Conservation (phyloP, 2,329 filamentous ascomycete genomes). For the Dactylellina drechsleri region DNA sequence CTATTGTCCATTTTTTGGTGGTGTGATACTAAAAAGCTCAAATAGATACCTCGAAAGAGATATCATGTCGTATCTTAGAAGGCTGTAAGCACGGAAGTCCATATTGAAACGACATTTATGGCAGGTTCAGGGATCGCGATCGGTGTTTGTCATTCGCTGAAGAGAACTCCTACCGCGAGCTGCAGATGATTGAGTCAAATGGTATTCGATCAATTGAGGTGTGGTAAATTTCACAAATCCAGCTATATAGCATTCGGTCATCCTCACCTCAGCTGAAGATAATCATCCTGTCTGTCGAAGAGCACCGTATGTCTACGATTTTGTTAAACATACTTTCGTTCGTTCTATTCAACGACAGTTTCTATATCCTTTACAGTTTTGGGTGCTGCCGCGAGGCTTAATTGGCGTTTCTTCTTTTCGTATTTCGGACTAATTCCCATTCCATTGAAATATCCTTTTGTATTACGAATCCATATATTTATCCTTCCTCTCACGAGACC, state of each 20-base stretch:
- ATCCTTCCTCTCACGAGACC: conserved; percentile 7
- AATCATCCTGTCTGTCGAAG: conserved; percentile 15
- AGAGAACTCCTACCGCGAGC: conserved; percentile 23
- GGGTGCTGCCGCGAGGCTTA: conserved; percentile 45
- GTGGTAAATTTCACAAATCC: conserved; percentile 1
- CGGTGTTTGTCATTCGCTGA: conserved; percentile 28
- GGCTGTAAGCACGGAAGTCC: conserved; percentile 30
- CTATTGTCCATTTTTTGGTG: conserved; percentile 7
- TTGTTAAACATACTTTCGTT: conserved; percentile 38
- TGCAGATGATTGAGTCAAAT: conserved; percentile 11
- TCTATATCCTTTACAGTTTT: conserved; percentile 25
- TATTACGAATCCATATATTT: conserved; percentile 10
- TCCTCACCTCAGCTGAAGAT: conserved; percentile 18
- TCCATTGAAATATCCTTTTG: too few species aligned
- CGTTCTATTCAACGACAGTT: conserved; percentile 13
- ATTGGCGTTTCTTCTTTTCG: conserved; percentile 41
- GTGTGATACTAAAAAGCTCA: conserved; percentile 34
- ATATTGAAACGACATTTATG: conserved; percentile 36
- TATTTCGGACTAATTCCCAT: conserved; percentile 13
- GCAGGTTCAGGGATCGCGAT: conserved; percentile 51
- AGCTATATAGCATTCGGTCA: conserved; percentile 47
- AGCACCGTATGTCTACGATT: conserved; percentile 39
- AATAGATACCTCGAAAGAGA: conserved; percentile 9
- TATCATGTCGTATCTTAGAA: conserved; percentile 27
- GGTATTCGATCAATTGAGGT: background rate